These are phyloP conservation scores for Cantharellus anzutake DNA, from an alignment of 768 basidiomycete species.

Conservation along the genomic window DNA sequence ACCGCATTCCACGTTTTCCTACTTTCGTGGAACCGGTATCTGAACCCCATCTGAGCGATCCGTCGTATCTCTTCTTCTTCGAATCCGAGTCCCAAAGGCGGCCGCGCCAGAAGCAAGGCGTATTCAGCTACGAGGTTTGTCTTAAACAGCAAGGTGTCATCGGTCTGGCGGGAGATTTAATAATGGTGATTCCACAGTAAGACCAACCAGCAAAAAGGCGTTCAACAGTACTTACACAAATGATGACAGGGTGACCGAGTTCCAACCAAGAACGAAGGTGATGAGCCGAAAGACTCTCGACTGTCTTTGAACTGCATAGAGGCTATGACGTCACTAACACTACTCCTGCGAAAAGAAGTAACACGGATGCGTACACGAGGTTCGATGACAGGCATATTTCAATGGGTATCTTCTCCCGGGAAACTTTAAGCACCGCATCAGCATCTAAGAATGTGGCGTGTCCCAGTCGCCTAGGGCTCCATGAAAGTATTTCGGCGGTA, in stretches of 20 bases:
- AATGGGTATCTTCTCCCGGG: conserved; percentile 36
- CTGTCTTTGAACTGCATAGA: background rate
- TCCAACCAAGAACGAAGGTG: background rate
- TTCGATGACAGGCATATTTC: conserved; percentile 76
- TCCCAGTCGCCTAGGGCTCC: conserved; percentile 46
- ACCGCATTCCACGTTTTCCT: too few species aligned
- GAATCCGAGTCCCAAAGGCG: conserved; percentile 57
- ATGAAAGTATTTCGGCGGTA: conserved; percentile 39
- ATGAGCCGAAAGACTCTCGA: background rate
- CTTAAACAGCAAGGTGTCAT: conserved; percentile 62
- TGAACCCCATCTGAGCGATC: conserved; percentile 45
- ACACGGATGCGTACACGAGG: conserved; percentile 27
- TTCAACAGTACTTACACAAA: conserved; percentile 38
- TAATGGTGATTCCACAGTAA: background rate
- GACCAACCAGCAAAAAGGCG: background rate
- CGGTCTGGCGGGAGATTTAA: conserved; percentile 33
- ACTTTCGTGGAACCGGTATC: conserved; percentile 16
- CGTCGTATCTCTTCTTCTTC: conserved; percentile 32
- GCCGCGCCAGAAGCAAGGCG: conserved; percentile 50
- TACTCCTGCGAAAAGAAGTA: background rate
- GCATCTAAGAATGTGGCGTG: conserved; percentile 66
- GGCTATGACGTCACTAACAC: background rate
- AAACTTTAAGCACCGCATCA: conserved; percentile 36
- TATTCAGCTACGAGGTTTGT: conserved; percentile 62
- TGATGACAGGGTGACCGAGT: conserved; percentile 39